phyloP scores from a whole-genome alignment of 805 yeast species.

The Cyberlindnera mrakii region DNA sequence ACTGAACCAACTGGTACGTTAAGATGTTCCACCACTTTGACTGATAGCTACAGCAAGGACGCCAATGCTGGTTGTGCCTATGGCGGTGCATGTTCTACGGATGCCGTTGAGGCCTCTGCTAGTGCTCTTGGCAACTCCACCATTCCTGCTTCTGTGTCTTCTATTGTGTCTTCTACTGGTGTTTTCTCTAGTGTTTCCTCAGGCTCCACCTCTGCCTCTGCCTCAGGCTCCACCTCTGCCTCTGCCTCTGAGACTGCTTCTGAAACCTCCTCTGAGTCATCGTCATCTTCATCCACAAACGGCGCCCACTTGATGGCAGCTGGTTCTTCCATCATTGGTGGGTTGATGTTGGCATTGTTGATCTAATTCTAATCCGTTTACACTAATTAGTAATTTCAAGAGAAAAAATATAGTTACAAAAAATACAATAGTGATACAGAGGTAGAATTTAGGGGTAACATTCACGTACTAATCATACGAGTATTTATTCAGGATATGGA shows the following conservation, averaged over 20 bases:
- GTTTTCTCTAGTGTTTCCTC: slow-evolving; percentile 4
- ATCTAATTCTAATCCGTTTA: not conserved
- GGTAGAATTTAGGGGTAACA: too few species aligned
- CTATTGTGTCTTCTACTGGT: not conserved
- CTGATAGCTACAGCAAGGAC: slow-evolving; percentile 17
- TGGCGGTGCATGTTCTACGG: not conserved
- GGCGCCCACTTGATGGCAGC: slow-evolving; percentile 11
- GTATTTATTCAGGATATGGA: too few species aligned
- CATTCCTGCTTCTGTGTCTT: slow-evolving; percentile 8
- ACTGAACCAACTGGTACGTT: slow-evolving; percentile 34
- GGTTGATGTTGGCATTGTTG: slow-evolving; percentile 9
- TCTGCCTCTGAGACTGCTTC: slow-evolving; percentile 11
- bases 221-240: slow-evolving; percentile 7
- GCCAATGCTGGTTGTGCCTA: slow-evolving; percentile 3
- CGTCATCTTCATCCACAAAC: slow-evolving; percentile 10
- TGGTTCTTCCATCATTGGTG: slow-evolving; percentile 13
- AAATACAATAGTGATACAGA: too few species aligned
- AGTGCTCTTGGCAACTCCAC: slow-evolving; percentile 3
- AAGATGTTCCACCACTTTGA: slow-evolving; percentile 23
- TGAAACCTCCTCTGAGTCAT: slow-evolving; percentile 5
- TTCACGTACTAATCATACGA: too few species aligned
- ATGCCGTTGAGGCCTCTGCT: slow-evolving; percentile 7
- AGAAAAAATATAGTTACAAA: not conserved
- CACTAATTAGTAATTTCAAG: not conserved
- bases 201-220: slow-evolving; percentile 4